A percentile compares a stretch with the other conserved stretches of the same genome.
Conservation (phyloP, 805 yeast genomes). For the Wickerhamiella dianesei region DNA sequence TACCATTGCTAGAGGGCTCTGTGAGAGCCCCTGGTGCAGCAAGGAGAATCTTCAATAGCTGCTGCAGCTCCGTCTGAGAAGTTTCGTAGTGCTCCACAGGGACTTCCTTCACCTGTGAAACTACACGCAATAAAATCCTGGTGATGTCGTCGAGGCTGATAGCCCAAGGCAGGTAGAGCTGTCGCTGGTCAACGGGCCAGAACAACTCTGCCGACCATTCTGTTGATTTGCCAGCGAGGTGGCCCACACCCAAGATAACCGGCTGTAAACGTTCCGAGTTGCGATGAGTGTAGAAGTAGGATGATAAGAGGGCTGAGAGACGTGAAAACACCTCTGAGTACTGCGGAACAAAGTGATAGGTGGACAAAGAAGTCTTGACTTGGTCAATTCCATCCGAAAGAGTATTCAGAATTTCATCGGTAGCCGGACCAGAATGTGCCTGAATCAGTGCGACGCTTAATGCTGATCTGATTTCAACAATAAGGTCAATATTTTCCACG, state of each 20-base stretch:
- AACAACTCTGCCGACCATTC: not conserved
- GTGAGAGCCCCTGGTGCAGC: not conserved
- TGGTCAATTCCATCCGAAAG: not conserved
- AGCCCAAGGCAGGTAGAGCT: not conserved
- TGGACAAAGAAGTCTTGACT: not conserved
- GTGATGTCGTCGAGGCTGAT: not conserved
- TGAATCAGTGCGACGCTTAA: not conserved
- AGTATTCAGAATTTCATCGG: not conserved
- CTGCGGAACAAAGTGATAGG: not conserved
- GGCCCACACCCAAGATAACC: not conserved
- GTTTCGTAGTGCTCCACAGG: slow-evolving; percentile 1
- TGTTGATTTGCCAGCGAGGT: not conserved
- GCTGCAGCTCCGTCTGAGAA: not conserved
- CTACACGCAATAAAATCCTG: not conserved
- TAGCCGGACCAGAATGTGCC: not conserved
- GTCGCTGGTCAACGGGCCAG: not conserved
- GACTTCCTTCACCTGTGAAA: not conserved
- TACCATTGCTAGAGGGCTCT: not conserved
- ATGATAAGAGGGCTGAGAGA: not conserved
- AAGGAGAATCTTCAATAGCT: not conserved
- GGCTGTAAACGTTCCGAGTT: not conserved
- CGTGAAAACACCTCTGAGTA: not conserved
- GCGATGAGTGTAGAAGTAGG: not conserved
- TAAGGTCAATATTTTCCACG: not conserved
- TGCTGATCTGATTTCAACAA: not conserved